These are phyloP conservation scores for Lactifluus piperatus DNA, from an alignment of 768 basidiomycete species.

Conservation along the genomic window DNA sequence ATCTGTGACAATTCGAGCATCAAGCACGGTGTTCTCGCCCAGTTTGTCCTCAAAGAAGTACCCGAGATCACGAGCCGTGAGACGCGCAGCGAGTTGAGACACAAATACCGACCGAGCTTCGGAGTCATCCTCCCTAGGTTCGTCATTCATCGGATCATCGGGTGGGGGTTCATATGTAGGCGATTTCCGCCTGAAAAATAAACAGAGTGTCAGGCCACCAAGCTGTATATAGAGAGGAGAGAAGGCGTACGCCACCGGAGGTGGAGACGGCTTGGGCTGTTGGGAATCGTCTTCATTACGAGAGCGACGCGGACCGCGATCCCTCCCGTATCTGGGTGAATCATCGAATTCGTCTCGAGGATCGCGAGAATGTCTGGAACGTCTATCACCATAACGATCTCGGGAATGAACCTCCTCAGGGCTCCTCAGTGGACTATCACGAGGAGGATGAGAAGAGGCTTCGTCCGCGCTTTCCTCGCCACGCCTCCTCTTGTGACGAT, in stretches of 20 bases:
- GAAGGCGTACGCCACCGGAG: slow-evolving; percentile 38
- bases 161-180: slow-evolving; percentile 59
- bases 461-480: slow-evolving; percentile 45
- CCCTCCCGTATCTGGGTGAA: slow-evolving; percentile 35
- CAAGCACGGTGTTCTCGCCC: slow-evolving; percentile 89
- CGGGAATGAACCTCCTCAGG: slow-evolving; percentile 41
- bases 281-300: slow-evolving; percentile 36
- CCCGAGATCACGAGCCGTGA: slow-evolving; percentile 94
- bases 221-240: slow-evolving; percentile 8
- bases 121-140: slow-evolving; percentile 90
- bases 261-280: slow-evolving; percentile 23
- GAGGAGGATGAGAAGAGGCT: slow-evolving; percentile 36
- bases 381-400: slow-evolving; percentile 43
- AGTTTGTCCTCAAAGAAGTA: slow-evolving; percentile 98
- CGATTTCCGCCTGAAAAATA: slow-evolving; percentile 48
- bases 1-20: slow-evolving; percentile 94
- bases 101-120: slow-evolving; percentile 99
- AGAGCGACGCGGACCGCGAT: slow-evolving; percentile 33
- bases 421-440: slow-evolving; percentile 43
- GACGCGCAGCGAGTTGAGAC: slow-evolving; percentile 92
- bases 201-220: neutral
- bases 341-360: slow-evolving; percentile 60
- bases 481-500: slow-evolving; percentile 58
- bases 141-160: slow-evolving; percentile 73
- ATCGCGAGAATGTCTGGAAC: slow-evolving; percentile 34